A percentile compares a stretch with the other conserved stretches of the same genome.
phyloP scores from a whole-genome alignment of 306 rosid species.

The Trifolium dubium region DNA sequence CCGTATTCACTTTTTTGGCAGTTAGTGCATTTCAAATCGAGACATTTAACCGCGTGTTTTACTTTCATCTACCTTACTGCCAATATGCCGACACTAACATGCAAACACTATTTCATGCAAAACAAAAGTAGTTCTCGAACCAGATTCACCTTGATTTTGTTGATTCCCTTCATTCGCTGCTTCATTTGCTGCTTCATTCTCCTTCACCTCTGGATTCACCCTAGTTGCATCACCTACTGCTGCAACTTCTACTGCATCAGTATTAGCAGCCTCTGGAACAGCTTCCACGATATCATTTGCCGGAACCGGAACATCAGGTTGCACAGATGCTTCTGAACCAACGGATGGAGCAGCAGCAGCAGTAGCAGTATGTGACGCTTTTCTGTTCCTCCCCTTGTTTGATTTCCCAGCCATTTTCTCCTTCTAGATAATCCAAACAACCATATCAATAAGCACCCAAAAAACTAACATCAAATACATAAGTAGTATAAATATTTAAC shows the following conservation, averaged over 20 bases:
- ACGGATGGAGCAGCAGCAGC: conserved; percentile 18
- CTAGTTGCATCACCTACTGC: conserved; percentile 44
- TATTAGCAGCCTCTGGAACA: conserved; percentile 43
- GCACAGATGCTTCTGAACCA: conserved; percentile 45
- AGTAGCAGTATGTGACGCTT: conserved; percentile 47
- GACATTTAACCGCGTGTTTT: background rate
- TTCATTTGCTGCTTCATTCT: conserved; percentile 55
- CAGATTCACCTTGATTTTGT: conserved; percentile 76
- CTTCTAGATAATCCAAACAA: conserved; percentile 36
- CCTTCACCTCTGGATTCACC: conserved; percentile 51
- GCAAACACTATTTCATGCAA: conserved; percentile 15
- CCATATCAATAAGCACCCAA: conserved; percentile 12
- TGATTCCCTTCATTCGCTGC: conserved; percentile 48
- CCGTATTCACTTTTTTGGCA: background rate
- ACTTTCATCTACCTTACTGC: background rate
- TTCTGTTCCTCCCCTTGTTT: conserved; percentile 69
- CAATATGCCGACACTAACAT: conserved; percentile 5
- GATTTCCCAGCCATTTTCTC: conserved; percentile 90
- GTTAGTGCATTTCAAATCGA: background rate
- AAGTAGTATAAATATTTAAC: background rate
- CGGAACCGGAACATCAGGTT: conserved; percentile 52
- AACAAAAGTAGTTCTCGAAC: background rate
- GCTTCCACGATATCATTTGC: conserved; percentile 39
- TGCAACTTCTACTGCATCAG: conserved; percentile 53
- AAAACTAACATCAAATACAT: background rate